phyloP scores from a whole-genome alignment of 768 basidiomycete species.

The Boletus sp. region DNA sequence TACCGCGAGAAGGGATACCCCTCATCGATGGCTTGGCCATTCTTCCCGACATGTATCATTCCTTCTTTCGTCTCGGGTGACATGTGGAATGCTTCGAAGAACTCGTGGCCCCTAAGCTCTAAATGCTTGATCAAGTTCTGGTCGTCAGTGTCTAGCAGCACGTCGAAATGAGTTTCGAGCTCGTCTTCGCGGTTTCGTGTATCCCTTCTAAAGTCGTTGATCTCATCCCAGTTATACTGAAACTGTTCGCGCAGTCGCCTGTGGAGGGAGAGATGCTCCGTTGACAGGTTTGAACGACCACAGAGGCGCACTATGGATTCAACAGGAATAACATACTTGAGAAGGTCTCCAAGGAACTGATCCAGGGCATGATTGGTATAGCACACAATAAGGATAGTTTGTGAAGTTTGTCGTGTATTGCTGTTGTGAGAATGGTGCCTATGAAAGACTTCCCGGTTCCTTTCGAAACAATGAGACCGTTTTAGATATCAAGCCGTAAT shows the following conservation, averaged over 20 bases:
- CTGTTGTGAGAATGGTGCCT: conserved; percentile 60
- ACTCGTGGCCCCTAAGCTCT: conserved; percentile 44
- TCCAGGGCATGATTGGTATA: conserved; percentile 76
- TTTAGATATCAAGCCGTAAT: background rate
- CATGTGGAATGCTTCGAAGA: conserved; percentile 44
- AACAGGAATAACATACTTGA: conserved; percentile 54
- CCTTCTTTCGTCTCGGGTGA: conserved; percentile 39
- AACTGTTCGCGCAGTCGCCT: background rate
- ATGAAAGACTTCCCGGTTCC: conserved; percentile 76
- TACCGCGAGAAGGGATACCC: conserved; percentile 50
- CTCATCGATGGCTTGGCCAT: conserved; percentile 36
- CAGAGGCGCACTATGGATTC: conserved; percentile 53
- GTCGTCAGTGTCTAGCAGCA: conserved; percentile 25
- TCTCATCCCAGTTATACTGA: conserved; percentile 3
- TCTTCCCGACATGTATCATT: conserved; percentile 43
- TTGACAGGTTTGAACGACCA: conserved; percentile 49
- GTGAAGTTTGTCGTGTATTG: conserved; percentile 45
- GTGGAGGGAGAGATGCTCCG: conserved; percentile 45
- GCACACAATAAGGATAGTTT: conserved; percentile 62
- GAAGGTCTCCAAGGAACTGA: conserved; percentile 60
- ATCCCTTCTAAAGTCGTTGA: conserved; percentile 25
- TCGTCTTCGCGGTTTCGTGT: conserved; percentile 35
- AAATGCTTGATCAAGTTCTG: conserved; percentile 40
- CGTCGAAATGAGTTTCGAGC: conserved; percentile 7
- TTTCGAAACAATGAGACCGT: conserved; percentile 20